Evolutionary conservation across 2,329 filamentous ascomycete species (phyloP).

Genomic region (Chaetomium sp.): DNA sequence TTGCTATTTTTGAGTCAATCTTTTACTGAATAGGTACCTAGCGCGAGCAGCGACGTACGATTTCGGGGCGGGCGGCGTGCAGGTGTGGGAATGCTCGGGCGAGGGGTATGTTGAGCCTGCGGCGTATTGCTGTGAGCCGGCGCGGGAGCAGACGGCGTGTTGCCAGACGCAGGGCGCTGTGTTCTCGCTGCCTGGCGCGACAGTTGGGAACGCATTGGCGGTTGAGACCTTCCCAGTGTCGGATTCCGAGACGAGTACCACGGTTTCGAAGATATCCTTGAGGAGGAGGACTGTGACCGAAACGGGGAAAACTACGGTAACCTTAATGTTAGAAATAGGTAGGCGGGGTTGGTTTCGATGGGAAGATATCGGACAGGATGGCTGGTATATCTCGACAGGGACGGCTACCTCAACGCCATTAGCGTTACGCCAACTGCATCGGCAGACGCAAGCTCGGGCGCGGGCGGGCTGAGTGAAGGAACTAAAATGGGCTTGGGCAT

Average conservation of each 20-base stretch:
- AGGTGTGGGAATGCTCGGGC: conserved; percentile 28
- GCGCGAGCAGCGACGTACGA: not conserved
- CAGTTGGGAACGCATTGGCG: conserved; percentile 25
- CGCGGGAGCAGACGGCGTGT: conserved; percentile 26
- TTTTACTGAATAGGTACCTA: too few species aligned
- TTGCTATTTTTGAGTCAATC: too few species aligned
- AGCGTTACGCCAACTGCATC: not conserved
- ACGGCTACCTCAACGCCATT: not conserved
- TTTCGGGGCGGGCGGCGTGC: conserved; percentile 6
- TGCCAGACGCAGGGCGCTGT: conserved; percentile 24
- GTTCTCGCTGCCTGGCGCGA: conserved; percentile 24
- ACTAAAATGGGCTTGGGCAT: conserved; percentile 12
- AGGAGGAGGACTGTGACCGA: not conserved
- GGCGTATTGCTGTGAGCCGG: conserved; percentile 30
- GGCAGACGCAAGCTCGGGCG: not conserved
- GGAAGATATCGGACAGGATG: not conserved
- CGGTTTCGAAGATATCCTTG: too few species aligned
- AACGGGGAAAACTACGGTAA: not conserved
- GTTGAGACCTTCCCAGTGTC: conserved; percentile 19
- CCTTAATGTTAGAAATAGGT: not conserved
- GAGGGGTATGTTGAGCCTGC: conserved; percentile 25
- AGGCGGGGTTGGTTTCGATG: not conserved
- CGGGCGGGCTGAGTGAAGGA: not conserved
- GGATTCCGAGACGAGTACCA: not conserved
- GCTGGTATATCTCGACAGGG: not conserved